Base-by-base conservation (phyloP, 306 rosid species). In the Spatholobus suberectus region DNA sequence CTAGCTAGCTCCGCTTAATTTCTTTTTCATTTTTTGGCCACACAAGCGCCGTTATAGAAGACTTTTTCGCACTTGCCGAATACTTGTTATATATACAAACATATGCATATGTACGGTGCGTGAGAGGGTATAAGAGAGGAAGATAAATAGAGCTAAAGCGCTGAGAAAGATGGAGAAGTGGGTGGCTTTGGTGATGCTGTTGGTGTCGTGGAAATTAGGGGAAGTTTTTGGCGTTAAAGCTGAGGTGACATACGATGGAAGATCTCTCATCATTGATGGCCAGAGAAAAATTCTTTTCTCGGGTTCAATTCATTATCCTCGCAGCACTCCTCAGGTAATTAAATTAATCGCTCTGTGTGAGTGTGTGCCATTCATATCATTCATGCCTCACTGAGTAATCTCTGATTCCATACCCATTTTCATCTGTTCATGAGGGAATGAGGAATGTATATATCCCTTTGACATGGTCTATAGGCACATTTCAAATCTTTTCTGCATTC, bases 251-350 rank as follows among this genome's bases (percentile, higher is more conserved):
- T 93, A 91, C 32, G 95, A 95, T 43, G 92, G 97, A 77, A 90
- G 98, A 66, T 93, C 98, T 75, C 94, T 95, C n/a, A 86, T 93
- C 75, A 84, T 95, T 29, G 70, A 82, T 46, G 98, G 95, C 29
- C 79, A 87, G 4, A 84, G 97, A 61, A 84, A 81, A 20, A 49
- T 95, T 46, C 91, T 95, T 11, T 91, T 95, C 81, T 93, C 98
- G 0, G 97, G 97, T 79, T 95, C 95, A 0, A 91, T 95, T 81
- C 98, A 95, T 49, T 95, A 95, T 83, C 94, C 97, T 73, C 96
- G 98, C 46, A 93, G 97, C 82, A 91, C 97, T 63, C 97, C 98
- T 13, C 83, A 90, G 89, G 98, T 94, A 80, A 46, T 59, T 14
- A n/a, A 29, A 65, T 70, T 52, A 5, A 49, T 35, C 54, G 4